phyloP scores from a whole-genome alignment of 2,329 filamentous ascomycete species.

The Aspergillus neotritici region DNA sequence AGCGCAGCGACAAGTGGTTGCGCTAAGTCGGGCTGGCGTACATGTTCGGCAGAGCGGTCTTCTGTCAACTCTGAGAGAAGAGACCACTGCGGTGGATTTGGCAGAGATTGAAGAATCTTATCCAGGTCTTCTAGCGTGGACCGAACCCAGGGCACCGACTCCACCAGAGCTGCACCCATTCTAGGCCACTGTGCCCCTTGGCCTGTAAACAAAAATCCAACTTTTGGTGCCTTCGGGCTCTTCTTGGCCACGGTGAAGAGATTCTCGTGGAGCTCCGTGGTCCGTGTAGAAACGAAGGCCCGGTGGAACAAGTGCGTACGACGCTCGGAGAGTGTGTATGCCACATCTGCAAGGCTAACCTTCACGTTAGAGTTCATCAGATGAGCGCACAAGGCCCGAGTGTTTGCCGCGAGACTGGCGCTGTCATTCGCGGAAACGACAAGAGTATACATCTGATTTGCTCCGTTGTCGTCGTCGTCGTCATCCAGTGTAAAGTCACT shows the following conservation, averaged over 20 bases:
- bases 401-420: background rate
- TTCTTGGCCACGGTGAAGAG: no score
- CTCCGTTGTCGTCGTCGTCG: background rate
- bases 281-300: no score
- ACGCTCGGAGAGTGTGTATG: constrained; percentile 15
- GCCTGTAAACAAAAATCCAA: constrained; percentile 7
- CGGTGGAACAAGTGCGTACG: constrained; percentile 6
- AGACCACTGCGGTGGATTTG: constrained; percentile 2
- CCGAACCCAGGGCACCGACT: background rate
- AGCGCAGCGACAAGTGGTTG: constrained; percentile 11
- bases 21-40: constrained; percentile 7
- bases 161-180: constrained; percentile 2
- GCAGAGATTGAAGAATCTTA: constrained; percentile 11
- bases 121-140: constrained; percentile 1
- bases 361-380: constrained; percentile 13
- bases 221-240: background rate
- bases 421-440: constrained; percentile 5
- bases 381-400: background rate
- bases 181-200: constrained; percentile 7
- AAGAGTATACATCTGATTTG: background rate
- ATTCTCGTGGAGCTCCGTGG: no score
- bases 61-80: constrained; percentile 8
- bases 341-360: constrained; percentile 9
- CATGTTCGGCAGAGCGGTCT: background rate
- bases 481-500: no score